phyloP scores from a whole-genome alignment of 768 basidiomycete genomes.

The Podaxis carcinomalis region DNA sequence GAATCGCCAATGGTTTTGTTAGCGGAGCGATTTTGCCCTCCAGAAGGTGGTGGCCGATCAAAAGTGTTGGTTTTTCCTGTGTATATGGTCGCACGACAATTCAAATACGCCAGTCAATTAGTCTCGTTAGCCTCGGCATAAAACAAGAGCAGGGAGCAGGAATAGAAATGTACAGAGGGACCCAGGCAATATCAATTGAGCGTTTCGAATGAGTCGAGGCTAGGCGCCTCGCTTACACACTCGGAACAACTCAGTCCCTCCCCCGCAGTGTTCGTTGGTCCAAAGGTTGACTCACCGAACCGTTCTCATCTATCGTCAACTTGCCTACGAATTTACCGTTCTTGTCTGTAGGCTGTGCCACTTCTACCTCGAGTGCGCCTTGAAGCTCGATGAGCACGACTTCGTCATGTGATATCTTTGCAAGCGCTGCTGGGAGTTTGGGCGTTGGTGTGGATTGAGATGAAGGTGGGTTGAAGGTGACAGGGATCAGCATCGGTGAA shows the following conservation, averaged over 20 bases:
- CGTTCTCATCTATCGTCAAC: slow-evolving; percentile 55
- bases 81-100: background rate
- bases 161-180: background rate
- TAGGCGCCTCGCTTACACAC: background rate
- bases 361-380: slow-evolving; percentile 73
- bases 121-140: background rate
- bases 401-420: slow-evolving; percentile 73
- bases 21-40: slow-evolving; percentile 80
- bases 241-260: background rate
- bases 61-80: slow-evolving; percentile 74
- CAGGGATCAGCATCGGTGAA: slow-evolving; percentile 59
- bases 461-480: slow-evolving; percentile 37
- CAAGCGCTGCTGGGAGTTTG: slow-evolving; percentile 61
- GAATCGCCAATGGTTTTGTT: slow-evolving; percentile 78
- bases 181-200: background rate
- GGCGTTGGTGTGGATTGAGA: slow-evolving; percentile 17
- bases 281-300: slow-evolving; percentile 38
- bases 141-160: background rate
- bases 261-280: background rate
- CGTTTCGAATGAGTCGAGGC: too few species aligned
- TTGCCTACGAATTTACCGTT: slow-evolving; percentile 78
- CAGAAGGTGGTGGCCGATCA: slow-evolving; percentile 85
- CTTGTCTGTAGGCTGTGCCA: slow-evolving; percentile 40
- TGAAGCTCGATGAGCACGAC: slow-evolving; percentile 86
- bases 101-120: background rate